phyloP scores from a whole-genome alignment of 2,329 filamentous ascomycete species.

The Monosporascus cannonballus region DNA sequence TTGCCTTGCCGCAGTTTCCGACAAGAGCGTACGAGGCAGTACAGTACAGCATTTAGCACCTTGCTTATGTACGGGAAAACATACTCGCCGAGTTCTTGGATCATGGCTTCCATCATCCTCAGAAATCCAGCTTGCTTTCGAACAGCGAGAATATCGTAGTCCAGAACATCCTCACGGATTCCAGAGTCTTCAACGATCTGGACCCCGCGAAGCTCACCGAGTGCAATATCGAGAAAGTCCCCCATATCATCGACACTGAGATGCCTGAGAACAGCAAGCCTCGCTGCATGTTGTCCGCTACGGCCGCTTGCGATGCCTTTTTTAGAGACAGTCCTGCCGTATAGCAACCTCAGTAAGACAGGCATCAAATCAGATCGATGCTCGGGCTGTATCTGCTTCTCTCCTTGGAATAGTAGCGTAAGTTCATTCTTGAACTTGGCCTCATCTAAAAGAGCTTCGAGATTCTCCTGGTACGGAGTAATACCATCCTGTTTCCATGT shows the following conservation, averaged over 20 bases:
- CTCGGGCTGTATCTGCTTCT: constrained; percentile 64
- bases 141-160: constrained; percentile 53
- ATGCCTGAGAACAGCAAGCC: constrained; percentile 74
- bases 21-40: constrained; percentile 70
- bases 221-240: constrained; percentile 76
- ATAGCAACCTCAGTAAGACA: constrained; percentile 78
- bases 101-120: constrained; percentile 83
- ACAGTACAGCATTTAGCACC: constrained; percentile 72
- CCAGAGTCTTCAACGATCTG: constrained; percentile 47
- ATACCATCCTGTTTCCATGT: constrained; percentile 82
- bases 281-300: constrained; percentile 73
- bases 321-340: constrained; percentile 81
- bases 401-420: constrained; percentile 76
- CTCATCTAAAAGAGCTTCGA: constrained; percentile 84
- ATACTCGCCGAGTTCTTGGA: constrained; percentile 74
- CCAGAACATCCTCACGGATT: constrained; percentile 47
- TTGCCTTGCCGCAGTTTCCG: constrained; percentile 44
- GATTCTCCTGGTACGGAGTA: constrained; percentile 73
- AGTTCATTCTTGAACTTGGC: constrained; percentile 89
- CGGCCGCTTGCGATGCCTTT: constrained; percentile 71
- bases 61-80: constrained; percentile 61
- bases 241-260: constrained; percentile 69
- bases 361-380: constrained; percentile 75
- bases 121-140: constrained; percentile 86
- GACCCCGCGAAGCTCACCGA: constrained; percentile 62